Evolutionary conservation across 306 rosid species (phyloP), one percentile per base, ranked within the genome.

Genomic region (Cotoneaster glaucophyllus): DNA sequence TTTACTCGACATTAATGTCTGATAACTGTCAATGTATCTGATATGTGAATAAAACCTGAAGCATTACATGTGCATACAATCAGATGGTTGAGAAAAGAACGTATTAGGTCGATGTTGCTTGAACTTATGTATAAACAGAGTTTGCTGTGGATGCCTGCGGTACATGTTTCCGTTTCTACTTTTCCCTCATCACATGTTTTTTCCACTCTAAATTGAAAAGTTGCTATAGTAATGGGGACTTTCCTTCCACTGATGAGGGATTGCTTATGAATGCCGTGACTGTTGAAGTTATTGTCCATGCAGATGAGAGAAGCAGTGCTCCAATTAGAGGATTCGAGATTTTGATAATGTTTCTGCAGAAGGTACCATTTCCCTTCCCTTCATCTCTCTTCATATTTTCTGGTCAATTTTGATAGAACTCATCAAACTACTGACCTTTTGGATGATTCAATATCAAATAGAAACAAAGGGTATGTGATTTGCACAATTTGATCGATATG

Each of bases 51-150:
- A 13, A 21, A 71, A 53, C 32, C 64, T 32, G 48, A 52, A 54
- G 75, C 37, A 73, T 26, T 57, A 62, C 12, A 34, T 56, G n/a
- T n/a, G 53, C 50, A 32, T 56, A 18, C 29, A 12, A 21, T 52
- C 65, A 59, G 41, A 54, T 72, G 66, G 76, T 26, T 72, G 63
- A 45, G 34, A 26, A 72, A 54, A 71, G 7, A 72, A 56, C 34
- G 32, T 72, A 56, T 17, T 13, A 8, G 25, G 76, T 37, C 37
- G 76, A 72, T 37, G 31, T 22, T 41, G 31, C 54, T 70, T 13
- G 13, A 57, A 21, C 57, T 71, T 54, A 43, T 8, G 43, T 15
- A 39, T 13, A 39, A 48, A 25, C 5, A 2, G 18, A 57, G 25
- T 57, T 57, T 57, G 25, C 67, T 73, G 57, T 3, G 52, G 39